Percentiles rank a stretch among this genome's conserved stretches.
These are phyloP conservation scores for Lactarius quietus DNA, from an alignment of 768 basidiomycete genomes.

Conservation along the genomic window DNA sequence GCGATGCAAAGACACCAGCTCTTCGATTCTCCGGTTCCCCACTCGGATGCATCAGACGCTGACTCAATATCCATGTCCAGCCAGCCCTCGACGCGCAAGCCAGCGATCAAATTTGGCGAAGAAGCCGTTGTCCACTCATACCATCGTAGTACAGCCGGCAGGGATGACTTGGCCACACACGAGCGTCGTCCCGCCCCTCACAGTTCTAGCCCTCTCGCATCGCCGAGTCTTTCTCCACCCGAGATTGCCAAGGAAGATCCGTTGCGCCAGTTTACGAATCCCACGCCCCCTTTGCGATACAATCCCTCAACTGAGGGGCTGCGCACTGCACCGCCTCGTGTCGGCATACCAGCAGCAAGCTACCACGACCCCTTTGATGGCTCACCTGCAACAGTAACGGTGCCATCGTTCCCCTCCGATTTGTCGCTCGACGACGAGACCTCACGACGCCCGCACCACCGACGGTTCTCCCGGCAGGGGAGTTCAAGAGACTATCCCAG, in stretches of 20 bases:
- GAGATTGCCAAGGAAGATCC: neutral
- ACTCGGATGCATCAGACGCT: conserved; percentile 32
- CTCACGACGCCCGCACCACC: conserved; percentile 24
- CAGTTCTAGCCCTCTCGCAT: conserved; percentile 8
- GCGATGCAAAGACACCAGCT: conserved; percentile 77
- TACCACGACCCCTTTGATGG: conserved; percentile 19
- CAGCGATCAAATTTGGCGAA: conserved; percentile 74
- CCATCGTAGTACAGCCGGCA: conserved; percentile 45
- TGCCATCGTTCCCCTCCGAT: conserved; percentile 13
- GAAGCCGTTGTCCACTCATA: conserved; percentile 77
- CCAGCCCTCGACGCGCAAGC: conserved; percentile 34
- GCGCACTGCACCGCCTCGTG: conserved; percentile 24
- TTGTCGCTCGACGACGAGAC: neutral
- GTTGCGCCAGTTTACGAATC: neutral
- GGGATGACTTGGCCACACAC: conserved; percentile 40
- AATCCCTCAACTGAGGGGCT: neutral
- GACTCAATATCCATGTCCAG: conserved; percentile 40
- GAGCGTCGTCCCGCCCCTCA: conserved; percentile 38
- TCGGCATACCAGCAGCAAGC: neutral
- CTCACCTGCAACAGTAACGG: conserved; percentile 6
- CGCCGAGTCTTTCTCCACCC: neutral
- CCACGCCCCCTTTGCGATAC: neutral
- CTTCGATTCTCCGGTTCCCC: conserved; percentile 83
- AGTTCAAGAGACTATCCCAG: conserved; percentile 38
- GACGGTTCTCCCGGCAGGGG: conserved; percentile 40